Evolutionary conservation across 169 alveolate genomes (phyloP), one percentile per base, ranked within the genome.

Genomic region (Besnoitia besnoiti): DNA sequence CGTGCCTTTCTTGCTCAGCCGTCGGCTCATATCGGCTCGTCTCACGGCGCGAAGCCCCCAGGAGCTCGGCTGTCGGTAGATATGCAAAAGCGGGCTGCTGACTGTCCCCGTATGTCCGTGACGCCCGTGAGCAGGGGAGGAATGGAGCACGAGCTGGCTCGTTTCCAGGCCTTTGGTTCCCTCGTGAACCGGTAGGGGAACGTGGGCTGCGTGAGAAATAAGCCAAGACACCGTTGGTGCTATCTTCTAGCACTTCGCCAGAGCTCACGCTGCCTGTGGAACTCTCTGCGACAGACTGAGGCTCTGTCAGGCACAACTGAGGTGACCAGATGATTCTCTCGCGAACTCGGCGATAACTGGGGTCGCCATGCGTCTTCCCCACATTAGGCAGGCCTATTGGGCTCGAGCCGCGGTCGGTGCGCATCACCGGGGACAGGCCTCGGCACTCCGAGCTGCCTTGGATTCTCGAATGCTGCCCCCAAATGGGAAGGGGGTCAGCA

Each of bases 231-330:
- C 67, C 33, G 67, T 55, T 21, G 67, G 3, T 49, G 59, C 59
- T 21, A 16, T 55, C 67, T 55, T 55, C 30, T 19, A 55, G 3
- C 39, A 73, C 82, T n/a, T 73, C 82, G 39, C 82, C 82, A 19
- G 82, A 73, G 46, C 82, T 73, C 1, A 73, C 82, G 46, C 82
- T 73, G 2, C 82, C 82, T 30, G 46, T 10, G n/a, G 82, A 73
- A 16, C 40, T 42, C 67, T 55, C 67, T 55, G 67, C 12, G 24
- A 55, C 67, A 55, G 67, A 55, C 67, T 21, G 24, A 21, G 33
- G 12, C 24, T 55, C 67, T 55, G 67, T 55, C 30, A 19, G 67
- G 24, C 30, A 55, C 30, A n/a, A 55, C 27, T 55, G 33, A 1
- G 67, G 3, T 19, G 24, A 19, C 67, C 7, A n/a, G 30, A 5